Base-by-base conservation (phyloP, 2,329 filamentous ascomycete genomes). In the Calonectria pteridis region DNA sequence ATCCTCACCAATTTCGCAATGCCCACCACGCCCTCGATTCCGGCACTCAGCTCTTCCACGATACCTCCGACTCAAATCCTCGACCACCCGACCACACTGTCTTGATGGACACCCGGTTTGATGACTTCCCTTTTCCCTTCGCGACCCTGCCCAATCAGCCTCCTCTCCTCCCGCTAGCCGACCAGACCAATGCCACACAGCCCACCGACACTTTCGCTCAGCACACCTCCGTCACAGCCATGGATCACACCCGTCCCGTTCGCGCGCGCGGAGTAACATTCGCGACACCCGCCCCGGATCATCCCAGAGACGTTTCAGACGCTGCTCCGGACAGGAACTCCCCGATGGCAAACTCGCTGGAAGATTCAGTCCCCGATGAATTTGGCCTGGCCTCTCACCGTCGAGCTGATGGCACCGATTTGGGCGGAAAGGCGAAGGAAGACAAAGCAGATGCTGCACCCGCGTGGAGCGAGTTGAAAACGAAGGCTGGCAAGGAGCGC, bases 401-500 rank as follows among this genome's bases (percentile, higher is more conserved):
- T 23, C 85, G 86, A 33, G 85, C 84, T 40, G 90, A 92, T 77
- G 87, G 88, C 18, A 88, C 87, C n/a, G 90, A 92, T 67, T 79
- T 89, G 28, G 88, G 87, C 26, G 85, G 84, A 64, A 89, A 89
- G 78, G 79, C 84, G 40, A 92, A 90, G 80, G 90, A 91, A 65
- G 89, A 91, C 73, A 92, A 91, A 76, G 84, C 88, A 7, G 91
- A 91, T 65, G 86, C 89, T 11, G 86, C 89, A 11, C 92, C 93
- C 18, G 88, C 93, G 18, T 96, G 94, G 94, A 96, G 92, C 79
- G 94, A 96, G 82, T 87, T 96, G 76, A 96, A 96, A 84, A 96
- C 94, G 4, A 96, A 96, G 84, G 97, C 97, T 2, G 97, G 97
- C 20, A 99, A 98, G 84, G 97, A 98, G 84, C 91, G 97, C 67